Conservation (phyloP, 305 asterid species). For the Solanum hybrid region DNA sequence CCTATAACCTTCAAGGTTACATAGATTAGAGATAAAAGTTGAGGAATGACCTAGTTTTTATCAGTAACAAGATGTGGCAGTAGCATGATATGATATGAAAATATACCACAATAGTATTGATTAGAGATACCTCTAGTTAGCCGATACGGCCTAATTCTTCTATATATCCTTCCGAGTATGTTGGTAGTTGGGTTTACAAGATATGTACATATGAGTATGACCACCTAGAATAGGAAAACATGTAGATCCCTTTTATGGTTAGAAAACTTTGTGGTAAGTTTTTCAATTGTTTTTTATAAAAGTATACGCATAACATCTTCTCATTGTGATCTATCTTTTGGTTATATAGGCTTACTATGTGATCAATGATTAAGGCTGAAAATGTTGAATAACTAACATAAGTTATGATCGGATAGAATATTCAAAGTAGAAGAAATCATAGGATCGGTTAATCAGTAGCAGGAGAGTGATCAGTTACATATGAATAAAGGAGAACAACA, state of each 20-base stretch:
- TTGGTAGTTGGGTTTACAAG: no score
- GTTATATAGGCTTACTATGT: background rate
- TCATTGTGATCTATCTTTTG: background rate
- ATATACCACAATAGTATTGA: background rate
- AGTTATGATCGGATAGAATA: background rate
- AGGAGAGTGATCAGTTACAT: background rate
- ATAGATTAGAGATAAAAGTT: background rate
- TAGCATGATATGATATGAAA: background rate
- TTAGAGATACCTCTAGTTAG: background rate
- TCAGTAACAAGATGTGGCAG: background rate
- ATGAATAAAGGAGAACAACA: no score
- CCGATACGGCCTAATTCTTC: background rate
- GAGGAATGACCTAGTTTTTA: background rate
- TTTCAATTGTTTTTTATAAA: no score
- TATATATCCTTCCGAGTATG: background rate
- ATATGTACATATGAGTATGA: background rate
- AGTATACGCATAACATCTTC: no score
- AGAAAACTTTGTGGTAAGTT: background rate
- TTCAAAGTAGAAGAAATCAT: background rate
- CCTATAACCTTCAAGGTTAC: background rate
- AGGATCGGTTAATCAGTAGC: background rate
- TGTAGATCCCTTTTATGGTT: background rate
- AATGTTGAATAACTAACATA: no score
- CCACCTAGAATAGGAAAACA: background rate
- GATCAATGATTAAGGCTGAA: background rate